A percentile compares a stretch with the other conserved stretches of the same genome.
Evolutionary conservation across 108 stramenopile species (phyloP).

Genomic region (Nitzschia sp.): DNA sequence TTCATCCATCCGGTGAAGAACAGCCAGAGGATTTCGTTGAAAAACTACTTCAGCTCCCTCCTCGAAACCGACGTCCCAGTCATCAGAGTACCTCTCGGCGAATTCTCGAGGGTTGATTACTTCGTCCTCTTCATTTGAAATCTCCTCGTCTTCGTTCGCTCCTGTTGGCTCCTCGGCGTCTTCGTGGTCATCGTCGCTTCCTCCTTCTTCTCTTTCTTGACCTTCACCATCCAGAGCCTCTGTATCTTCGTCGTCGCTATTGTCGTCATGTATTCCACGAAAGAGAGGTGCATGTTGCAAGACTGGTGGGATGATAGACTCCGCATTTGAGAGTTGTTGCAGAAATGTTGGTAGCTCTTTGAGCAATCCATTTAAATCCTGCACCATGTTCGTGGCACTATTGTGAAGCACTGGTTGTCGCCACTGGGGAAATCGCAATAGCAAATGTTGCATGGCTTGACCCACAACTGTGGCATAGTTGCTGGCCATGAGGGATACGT

Average conservation of each 20-base stretch:
- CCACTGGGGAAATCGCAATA: conserved; percentile 58
- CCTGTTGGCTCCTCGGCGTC: conserved; percentile 12
- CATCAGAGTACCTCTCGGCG: conserved; percentile 29
- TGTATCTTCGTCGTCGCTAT: conserved; percentile 11
- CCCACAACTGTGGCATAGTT: conserved; percentile 76
- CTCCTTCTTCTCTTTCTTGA: conserved; percentile 6
- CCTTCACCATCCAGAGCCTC: conserved; percentile 1
- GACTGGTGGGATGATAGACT: conserved; percentile 61
- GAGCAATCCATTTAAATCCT: conserved; percentile 50
- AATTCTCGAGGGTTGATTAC: conserved; percentile 42
- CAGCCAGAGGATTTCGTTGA: conserved; percentile 58
- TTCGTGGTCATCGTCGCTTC: conserved; percentile 22
- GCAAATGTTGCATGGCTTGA: conserved; percentile 74
- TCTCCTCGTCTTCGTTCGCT: conserved; percentile 12
- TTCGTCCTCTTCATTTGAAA: conserved; percentile 16
- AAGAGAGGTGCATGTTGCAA: conserved; percentile 38
- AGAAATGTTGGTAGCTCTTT: conserved; percentile 42
- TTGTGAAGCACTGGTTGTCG: conserved; percentile 50
- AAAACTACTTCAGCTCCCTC: conserved; percentile 12
- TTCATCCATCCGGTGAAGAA: conserved; percentile 48
- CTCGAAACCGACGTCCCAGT: conserved; percentile 24
- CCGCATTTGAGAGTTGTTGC: conserved; percentile 45
- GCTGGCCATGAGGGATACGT: conserved; percentile 83
- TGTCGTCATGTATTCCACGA: conserved; percentile 14
- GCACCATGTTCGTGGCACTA: conserved; percentile 16